Evolutionary conservation across 257 asterid species (phyloP), one percentile per base, ranked within the genome.

Genomic region (Anisodus acutangulus): DNA sequence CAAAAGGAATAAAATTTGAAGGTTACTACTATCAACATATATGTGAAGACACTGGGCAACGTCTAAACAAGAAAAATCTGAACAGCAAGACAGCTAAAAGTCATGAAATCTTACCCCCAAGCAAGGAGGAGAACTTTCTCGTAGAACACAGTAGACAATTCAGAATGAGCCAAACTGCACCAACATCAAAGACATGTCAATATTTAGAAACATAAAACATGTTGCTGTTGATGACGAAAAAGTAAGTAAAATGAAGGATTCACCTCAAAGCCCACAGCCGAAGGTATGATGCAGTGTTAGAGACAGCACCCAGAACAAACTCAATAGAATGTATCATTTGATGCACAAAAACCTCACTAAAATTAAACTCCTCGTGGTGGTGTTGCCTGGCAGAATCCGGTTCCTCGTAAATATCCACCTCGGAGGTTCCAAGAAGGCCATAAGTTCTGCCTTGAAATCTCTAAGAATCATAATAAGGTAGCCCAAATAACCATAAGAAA

Each of bases 221-320:
- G 84, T 19, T 37, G 12, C 37, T 59, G 58, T 47, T 72, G 64
- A 83, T n/a, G 79, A 70, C 59, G 83, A 84, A 82, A 54, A 81
- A 66, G 68, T 53, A 72, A 11, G 69, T 39, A 76, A 45, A 26
- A 45, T 82, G 19, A 16, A 9, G 86, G 54, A 79, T 55, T 26
- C 83, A 95, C 98, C 98, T 95, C 88, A 95, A 90, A 76, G 98
- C 98, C 98, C 98, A 95, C 49, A 95, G 92, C 84, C 98, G 93
- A 84, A 94, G 98, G 87, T 95, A 95, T 53, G 98, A 95, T 51
- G 98, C 98, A 80, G 98, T 95, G 84, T 95, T 95, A 82, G 98
- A 94, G 86, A 95, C 98, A 55, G 98, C 98, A 80, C 98, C 98
- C 76, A 95, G 94, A 47, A 95, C 97, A 80, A 95, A 95, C 90